Evolutionary conservation across 805 yeast genomes (phyloP).

Genomic region (Teunomyces gatunensis): DNA sequence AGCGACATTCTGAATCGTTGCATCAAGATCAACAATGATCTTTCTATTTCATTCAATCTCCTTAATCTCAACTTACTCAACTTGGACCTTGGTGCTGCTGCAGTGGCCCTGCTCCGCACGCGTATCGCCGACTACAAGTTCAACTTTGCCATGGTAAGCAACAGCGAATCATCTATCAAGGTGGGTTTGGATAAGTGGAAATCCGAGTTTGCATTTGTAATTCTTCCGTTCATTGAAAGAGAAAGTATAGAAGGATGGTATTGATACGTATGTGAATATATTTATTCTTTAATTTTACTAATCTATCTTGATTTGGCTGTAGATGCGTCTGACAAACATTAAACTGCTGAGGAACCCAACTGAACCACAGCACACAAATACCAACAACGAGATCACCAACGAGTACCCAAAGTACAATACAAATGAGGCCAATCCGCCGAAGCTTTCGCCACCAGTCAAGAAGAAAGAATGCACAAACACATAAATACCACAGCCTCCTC

Average conservation of each 20-base stretch:
- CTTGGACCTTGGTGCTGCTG: conserved; percentile 23
- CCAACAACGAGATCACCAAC: conserved; percentile 59
- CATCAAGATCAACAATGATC: conserved; percentile 35
- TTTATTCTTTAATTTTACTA: conserved; percentile 12
- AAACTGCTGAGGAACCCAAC: conserved; percentile 78
- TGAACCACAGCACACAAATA: conserved; percentile 83
- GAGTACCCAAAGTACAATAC: conserved; percentile 85
- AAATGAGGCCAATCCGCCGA: conserved; percentile 73
- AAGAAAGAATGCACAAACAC: conserved; percentile 80
- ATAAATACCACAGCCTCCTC: conserved; percentile 87
- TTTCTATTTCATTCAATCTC: conserved; percentile 32
- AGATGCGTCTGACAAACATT: conserved; percentile 74
- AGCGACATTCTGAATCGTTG: conserved; percentile 28
- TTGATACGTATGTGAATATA: conserved; percentile 5
- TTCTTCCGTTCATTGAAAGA: conserved; percentile 26
- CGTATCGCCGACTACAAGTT: conserved; percentile 26
- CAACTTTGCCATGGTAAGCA: conserved; percentile 18
- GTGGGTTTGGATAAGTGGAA: conserved; percentile 14
- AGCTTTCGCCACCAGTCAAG: conserved; percentile 58
- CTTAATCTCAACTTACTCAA: conserved; percentile 24
- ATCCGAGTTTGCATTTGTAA: conserved; percentile 10
- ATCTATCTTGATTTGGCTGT: conserved; percentile 84
- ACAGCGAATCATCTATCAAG: background rate
- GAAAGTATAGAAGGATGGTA: conserved; percentile 40
- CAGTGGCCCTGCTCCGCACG: conserved; percentile 19